A percentile compares a stretch with the other conserved stretches of the same genome.
Evolutionary conservation across 2,329 filamentous ascomycete species (phyloP).

Genomic region (Sarocladium kiliense): DNA sequence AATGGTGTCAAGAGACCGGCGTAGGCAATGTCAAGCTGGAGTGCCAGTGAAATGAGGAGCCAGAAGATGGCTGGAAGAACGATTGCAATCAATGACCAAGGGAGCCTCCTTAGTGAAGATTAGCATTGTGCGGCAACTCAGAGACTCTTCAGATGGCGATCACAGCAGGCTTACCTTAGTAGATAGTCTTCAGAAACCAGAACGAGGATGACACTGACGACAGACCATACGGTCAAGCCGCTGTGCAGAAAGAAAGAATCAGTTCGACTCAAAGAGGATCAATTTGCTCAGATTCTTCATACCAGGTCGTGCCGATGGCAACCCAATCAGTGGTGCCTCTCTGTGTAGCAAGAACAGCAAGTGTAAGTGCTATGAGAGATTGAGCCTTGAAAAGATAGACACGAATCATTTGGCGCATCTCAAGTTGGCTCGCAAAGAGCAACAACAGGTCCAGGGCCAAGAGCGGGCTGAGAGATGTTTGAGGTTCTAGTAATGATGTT

Average conservation of each 20-base stretch:
- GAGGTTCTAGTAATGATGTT: neutral
- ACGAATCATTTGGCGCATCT: neutral
- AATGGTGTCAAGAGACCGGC: neutral
- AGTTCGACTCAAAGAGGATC: neutral
- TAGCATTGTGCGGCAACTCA: neutral
- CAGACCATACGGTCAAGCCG: neutral
- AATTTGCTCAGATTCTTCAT: neutral
- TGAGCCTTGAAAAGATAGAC: neutral
- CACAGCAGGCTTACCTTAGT: neutral
- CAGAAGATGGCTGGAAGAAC: neutral
- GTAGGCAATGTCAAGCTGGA: neutral
- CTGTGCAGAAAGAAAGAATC: neutral
- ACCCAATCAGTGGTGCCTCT: neutral
- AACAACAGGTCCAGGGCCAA: neutral
- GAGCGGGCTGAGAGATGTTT: neutral
- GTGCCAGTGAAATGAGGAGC: neutral
- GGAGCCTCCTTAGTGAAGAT: neutral
- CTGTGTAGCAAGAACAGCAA: neutral
- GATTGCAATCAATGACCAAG: neutral
- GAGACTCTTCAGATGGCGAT: neutral
- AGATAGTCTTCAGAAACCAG: neutral
- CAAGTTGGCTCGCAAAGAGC: neutral
- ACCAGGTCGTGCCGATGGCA: neutral
- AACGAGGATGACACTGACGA: neutral
- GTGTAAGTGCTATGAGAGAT: neutral